These are phyloP conservation scores for Apostasia shenzhenica DNA, from an alignment of 106 monocot genomes.

Conservation along the genomic window DNA sequence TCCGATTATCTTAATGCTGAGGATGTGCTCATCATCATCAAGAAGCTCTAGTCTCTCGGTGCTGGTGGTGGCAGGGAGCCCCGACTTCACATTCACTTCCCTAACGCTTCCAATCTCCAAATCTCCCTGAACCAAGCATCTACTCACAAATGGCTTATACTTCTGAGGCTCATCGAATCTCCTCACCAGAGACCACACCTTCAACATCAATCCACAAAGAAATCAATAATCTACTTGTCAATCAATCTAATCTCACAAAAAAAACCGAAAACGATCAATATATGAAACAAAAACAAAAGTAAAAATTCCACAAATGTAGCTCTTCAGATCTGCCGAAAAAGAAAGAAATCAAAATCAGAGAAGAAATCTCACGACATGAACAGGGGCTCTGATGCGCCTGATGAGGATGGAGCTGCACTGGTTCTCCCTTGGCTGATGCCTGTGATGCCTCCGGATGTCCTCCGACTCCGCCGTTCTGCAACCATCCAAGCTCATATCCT, in stretches of 20 bases:
- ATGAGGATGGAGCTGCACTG: constrained; percentile 49
- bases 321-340: neutral
- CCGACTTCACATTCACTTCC: constrained; percentile 57
- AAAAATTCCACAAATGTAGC: too few species aligned
- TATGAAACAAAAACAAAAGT: too few species aligned
- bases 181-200: constrained; percentile 33
- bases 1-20: constrained; percentile 56
- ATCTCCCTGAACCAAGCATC: constrained; percentile 40
- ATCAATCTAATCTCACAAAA: too few species aligned
- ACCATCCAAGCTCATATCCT: constrained; percentile 12
- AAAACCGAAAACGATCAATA: too few species aligned
- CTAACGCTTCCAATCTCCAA: constrained; percentile 41
- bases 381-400: constrained; percentile 51
- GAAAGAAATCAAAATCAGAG: neutral
- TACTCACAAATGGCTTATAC: constrained; percentile 66
- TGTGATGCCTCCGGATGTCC: constrained; percentile 37
- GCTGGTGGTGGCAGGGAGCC: constrained; percentile 75
- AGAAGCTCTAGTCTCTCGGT: constrained; percentile 55
- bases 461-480: constrained; percentile 25
- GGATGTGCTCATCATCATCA: constrained; percentile 52
- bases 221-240: too few species aligned
- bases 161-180: constrained; percentile 59
- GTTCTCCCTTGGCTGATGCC: constrained; percentile 28
- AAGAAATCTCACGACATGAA: constrained; percentile 48
- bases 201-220: neutral